phyloP scores from a whole-genome alignment of 2,329 filamentous ascomycete genomes.

The Pseudonectria buxi region DNA sequence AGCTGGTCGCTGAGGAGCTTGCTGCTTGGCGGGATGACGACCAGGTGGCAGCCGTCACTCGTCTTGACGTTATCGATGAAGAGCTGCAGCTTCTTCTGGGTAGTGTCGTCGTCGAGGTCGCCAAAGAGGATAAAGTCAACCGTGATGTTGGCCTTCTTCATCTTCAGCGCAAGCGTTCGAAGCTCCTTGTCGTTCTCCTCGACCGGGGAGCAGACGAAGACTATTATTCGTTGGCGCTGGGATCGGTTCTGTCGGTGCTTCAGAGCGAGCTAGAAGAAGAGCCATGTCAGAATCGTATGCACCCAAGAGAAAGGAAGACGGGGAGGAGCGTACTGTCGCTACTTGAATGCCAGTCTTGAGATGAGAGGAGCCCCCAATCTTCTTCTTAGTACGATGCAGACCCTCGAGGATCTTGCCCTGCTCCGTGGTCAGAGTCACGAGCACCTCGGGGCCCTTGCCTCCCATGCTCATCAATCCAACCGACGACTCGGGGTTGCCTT shows the following conservation, averaged over 20 bases:
- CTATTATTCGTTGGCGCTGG: conserved; percentile 92
- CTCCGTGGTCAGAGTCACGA: conserved; percentile 93
- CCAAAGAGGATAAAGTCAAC: conserved; percentile 96
- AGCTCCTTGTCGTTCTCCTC: conserved; percentile 84
- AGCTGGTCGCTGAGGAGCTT: conserved; percentile 91
- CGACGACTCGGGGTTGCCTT: conserved; percentile 91
- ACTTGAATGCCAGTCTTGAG: conserved; percentile 93
- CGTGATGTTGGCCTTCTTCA: conserved; percentile 95
- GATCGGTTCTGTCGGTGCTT: conserved; percentile 98
- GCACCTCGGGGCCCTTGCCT: conserved; percentile 91
- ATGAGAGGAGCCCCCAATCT: conserved; percentile 84
- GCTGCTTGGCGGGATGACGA: conserved; percentile 82
- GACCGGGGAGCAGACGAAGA: conserved; percentile 91
- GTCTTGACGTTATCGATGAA: conserved; percentile 94
- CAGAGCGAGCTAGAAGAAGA: conserved; percentile 65
- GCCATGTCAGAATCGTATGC: conserved; percentile 7
- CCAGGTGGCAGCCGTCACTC: conserved; percentile 83
- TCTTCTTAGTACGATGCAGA: conserved; percentile 78
- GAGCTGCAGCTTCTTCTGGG: conserved; percentile 82
- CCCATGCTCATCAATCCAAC: conserved; percentile 99
- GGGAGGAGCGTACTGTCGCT: conserved; percentile 67
- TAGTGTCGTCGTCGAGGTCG: conserved; percentile 82
- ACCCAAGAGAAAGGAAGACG: background rate
- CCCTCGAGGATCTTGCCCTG: conserved; percentile 93
- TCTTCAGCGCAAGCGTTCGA: conserved; percentile 86